phyloP scores from a whole-genome alignment of 169 alveolate genomes.

The Babesia caballi region DNA sequence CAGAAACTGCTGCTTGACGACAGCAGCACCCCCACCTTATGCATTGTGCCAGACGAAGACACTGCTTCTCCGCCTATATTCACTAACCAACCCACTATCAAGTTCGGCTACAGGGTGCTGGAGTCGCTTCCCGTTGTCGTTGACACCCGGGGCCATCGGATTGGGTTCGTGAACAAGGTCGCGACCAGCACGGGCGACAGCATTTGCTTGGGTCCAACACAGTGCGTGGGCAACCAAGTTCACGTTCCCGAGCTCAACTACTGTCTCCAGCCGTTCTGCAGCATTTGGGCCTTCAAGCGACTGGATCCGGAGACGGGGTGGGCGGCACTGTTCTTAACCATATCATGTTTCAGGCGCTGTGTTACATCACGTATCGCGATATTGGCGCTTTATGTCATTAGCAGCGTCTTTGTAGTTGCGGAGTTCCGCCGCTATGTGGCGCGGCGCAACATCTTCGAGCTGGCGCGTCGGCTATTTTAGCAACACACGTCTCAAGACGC shows the following conservation, averaged over 20 bases:
- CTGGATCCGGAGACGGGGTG: constrained; percentile 64
- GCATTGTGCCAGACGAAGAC: constrained; percentile 68
- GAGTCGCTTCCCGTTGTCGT: constrained; percentile 68
- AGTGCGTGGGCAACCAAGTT: constrained; percentile 69
- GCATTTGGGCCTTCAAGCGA: constrained; percentile 71
- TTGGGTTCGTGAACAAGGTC: constrained; percentile 68
- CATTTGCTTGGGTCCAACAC: constrained; percentile 49
- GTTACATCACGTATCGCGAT: constrained; percentile 31
- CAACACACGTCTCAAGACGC: no score
- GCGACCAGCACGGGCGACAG: constrained; percentile 28
- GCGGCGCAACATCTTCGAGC: constrained; percentile 16
- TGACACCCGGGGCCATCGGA: constrained; percentile 65
- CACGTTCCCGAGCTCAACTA: constrained; percentile 72
- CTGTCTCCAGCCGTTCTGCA: constrained; percentile 74
- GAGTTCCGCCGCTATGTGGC: constrained; percentile 23
- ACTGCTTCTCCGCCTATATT: constrained; percentile 51
- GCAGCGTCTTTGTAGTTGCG: constrained; percentile 1
- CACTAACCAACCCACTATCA: constrained; percentile 71
- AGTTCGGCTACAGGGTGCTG: constrained; percentile 72
- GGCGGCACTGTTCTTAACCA: no score
- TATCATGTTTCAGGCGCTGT: constrained; percentile 16
- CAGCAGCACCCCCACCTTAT: constrained; percentile 43
- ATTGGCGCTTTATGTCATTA: background rate
- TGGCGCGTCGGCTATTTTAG: no score
- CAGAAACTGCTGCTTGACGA: constrained; percentile 63